Evolutionary conservation across 257 asterid genomes (phyloP).

Genomic region (Scutellaria baicalensis): DNA sequence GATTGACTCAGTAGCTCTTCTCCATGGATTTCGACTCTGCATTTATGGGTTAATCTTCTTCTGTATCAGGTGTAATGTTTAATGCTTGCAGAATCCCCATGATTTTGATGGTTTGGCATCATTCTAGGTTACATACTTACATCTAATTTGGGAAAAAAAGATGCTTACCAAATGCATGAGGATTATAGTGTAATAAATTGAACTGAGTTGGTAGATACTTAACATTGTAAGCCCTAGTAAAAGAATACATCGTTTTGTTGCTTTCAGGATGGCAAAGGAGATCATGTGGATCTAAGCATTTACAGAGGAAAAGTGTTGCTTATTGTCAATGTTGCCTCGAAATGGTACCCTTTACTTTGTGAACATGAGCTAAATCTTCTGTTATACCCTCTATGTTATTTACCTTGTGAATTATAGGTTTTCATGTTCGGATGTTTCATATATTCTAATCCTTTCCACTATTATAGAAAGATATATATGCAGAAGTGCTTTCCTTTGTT

Average conservation of each 20-base stretch:
- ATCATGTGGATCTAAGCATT: conserved; percentile 34
- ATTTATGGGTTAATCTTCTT: not conserved
- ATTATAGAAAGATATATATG: not conserved
- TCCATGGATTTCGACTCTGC: not conserved
- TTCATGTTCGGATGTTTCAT: not conserved
- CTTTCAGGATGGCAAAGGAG: conserved; percentile 44
- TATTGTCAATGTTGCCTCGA: conserved; percentile 67
- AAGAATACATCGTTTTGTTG: not conserved
- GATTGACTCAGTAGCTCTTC: not conserved
- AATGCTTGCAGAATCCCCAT: not conserved
- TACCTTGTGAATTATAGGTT: not conserved
- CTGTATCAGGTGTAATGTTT: not conserved
- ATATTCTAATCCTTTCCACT: not conserved
- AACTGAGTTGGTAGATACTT: not conserved
- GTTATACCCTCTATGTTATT: not conserved
- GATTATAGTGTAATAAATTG: not conserved
- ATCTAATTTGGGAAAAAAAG: not conserved
- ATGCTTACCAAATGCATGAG: not conserved
- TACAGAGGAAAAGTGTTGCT: conserved; percentile 42
- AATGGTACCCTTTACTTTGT: conserved; percentile 36
- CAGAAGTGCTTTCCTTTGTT: not conserved
- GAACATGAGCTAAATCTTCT: not conserved
- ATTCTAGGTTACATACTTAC: not conserved
- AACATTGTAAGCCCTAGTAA: not conserved
- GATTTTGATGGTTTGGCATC: not conserved